phyloP scores from a whole-genome alignment of 768 basidiomycete species.

The Mrakia hoshinonis region DNA sequence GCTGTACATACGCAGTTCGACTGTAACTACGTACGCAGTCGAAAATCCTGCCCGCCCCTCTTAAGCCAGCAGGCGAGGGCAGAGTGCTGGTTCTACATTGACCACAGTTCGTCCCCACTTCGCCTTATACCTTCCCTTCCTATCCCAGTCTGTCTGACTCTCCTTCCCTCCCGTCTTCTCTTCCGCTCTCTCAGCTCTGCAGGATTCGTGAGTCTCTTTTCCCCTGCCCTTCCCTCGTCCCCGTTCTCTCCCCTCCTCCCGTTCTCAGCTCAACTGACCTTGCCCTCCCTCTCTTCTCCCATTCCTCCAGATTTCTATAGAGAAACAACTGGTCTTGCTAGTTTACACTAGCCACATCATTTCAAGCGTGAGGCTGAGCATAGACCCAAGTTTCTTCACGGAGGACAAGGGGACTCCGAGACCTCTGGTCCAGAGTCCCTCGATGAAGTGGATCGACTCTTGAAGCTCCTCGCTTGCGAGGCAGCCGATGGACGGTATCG shows the following conservation, averaged over 20 bases:
- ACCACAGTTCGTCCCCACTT: too few relatives aligned
- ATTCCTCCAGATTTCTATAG: conserved; percentile 20
- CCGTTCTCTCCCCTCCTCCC: too few relatives aligned
- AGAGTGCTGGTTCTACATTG: too few relatives aligned
- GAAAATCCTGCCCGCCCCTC: too few relatives aligned
- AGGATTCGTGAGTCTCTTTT: conserved; percentile 13
- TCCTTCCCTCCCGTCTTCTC: too few relatives aligned
- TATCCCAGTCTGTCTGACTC: too few relatives aligned
- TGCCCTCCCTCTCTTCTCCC: background rate
- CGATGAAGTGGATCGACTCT: conserved; percentile 27
- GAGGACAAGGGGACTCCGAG: conserved; percentile 15
- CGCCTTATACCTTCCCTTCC: too few relatives aligned
- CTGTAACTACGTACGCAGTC: too few relatives aligned
- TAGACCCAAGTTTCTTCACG: conserved; percentile 20
- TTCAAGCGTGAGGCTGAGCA: conserved; percentile 17
- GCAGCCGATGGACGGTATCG: conserved; percentile 19
- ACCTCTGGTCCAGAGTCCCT: background rate
- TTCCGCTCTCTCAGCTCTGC: too few relatives aligned
- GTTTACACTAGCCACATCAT: conserved; percentile 25
- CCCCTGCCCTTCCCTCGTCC: background rate
- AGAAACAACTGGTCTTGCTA: conserved; percentile 27
- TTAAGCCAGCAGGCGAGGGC: too few relatives aligned
- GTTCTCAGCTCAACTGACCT: background rate
- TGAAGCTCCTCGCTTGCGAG: conserved; percentile 25
- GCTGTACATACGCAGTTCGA: too few relatives aligned